Percentiles rank a stretch among this genome's conserved stretches.
Evolutionary conservation across 306 rosid genomes (phyloP).

Genomic region (Citrullus mucosospermus): DNA sequence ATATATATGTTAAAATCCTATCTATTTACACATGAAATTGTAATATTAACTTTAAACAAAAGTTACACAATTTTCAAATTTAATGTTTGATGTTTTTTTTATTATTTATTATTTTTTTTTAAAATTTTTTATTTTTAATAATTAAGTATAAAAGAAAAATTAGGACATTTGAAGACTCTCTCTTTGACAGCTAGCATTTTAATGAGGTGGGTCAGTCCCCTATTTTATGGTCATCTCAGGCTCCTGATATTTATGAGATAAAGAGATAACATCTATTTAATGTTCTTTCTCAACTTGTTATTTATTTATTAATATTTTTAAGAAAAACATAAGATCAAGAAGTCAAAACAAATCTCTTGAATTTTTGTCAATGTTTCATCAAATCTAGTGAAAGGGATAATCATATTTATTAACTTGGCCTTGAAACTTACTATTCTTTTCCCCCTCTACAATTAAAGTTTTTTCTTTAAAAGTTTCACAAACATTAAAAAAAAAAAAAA

Average conservation of each 20-base stretch:
- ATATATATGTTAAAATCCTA: not conserved
- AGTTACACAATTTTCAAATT: not conserved
- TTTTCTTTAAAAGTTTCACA: no score
- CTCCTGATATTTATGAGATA: slow-evolving; percentile 2
- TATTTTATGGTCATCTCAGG: slow-evolving; percentile 5
- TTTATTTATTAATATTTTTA: not conserved
- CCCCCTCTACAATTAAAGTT: no score
- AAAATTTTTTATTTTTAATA: no score
- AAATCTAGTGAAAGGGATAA: not conserved
- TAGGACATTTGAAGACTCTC: not conserved
- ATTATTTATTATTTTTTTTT: no score
- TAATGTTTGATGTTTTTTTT: no score
- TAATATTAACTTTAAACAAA: not conserved
- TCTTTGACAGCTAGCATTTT: not conserved
- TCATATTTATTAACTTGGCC: not conserved
- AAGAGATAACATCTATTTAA: not conserved
- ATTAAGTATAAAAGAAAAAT: no score
- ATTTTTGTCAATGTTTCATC: not conserved
- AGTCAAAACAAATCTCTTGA: not conserved
- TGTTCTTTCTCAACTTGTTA: not conserved
- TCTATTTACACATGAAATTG: not conserved
- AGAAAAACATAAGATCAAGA: not conserved
- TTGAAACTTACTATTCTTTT: not conserved
- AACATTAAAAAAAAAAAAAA: no score
- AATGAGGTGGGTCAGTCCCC: slow-evolving; percentile 5